These are phyloP conservation scores for Suillus americanus DNA, from an alignment of 768 basidiomycete species.

Conservation along the genomic window DNA sequence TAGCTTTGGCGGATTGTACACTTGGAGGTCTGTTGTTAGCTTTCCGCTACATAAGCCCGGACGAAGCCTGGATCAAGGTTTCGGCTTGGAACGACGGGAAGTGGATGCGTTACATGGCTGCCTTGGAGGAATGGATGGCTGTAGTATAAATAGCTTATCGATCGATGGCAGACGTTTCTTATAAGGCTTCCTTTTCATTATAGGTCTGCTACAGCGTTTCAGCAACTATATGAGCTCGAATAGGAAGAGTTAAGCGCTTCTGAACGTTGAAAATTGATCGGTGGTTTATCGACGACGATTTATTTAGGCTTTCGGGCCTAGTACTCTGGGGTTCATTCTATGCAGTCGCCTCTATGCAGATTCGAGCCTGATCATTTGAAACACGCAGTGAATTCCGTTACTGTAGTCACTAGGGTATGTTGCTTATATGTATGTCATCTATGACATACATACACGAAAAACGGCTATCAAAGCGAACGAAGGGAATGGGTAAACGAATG, in stretches of 20 bases:
- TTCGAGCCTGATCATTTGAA: not conserved
- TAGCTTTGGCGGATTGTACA: constrained; percentile 28
- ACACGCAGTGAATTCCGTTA: not conserved
- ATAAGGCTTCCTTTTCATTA: not conserved
- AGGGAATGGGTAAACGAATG: not conserved
- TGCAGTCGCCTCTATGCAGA: not conserved
- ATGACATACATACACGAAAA: not conserved
- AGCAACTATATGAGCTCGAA: not conserved
- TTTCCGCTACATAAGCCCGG: constrained; percentile 23
- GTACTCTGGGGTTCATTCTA: not conserved
- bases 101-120: constrained; percentile 25
- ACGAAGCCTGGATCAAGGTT: constrained; percentile 27
- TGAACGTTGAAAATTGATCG: not conserved
- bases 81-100: constrained; percentile 26
- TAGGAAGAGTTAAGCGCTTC: not conserved
- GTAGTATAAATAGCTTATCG: not conserved
- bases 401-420: not conserved
- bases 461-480: not conserved
- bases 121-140: constrained; percentile 21
- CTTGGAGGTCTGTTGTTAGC: constrained; percentile 25
- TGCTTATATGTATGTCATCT: not conserved
- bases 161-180: not conserved
- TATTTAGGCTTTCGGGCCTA: not conserved
- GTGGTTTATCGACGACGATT: not conserved
- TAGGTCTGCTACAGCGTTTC: not conserved